Evolutionary conservation across 2,329 filamentous ascomycete genomes (phyloP).

Genomic region (Talaromyces sp.): DNA sequence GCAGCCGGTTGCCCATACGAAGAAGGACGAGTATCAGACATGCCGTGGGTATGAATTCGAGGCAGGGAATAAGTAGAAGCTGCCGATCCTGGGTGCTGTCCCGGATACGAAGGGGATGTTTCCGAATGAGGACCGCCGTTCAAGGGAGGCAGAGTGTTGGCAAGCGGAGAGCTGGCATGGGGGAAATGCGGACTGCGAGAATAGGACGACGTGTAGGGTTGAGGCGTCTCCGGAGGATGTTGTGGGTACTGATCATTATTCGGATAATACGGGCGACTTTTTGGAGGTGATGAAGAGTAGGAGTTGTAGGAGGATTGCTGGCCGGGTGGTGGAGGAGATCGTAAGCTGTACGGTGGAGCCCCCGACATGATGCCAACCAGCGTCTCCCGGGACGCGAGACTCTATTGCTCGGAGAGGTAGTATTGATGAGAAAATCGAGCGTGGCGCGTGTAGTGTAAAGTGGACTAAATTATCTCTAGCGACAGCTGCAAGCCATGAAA

Average conservation of each 20-base stretch:
- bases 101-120: slow-evolving; percentile 34
- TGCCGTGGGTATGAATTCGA: slow-evolving; percentile 35
- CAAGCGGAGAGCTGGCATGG: slow-evolving; percentile 40
- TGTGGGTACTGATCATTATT: slow-evolving; percentile 39
- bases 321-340: slow-evolving; percentile 42
- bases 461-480: slow-evolving; percentile 13
- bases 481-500: slow-evolving; percentile 17
- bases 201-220: slow-evolving; percentile 35
- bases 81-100: slow-evolving; percentile 29
- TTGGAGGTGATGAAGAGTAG: slow-evolving; percentile 41
- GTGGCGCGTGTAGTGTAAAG: not conserved
- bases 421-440: not conserved
- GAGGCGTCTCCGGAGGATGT: slow-evolving; percentile 42
- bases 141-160: slow-evolving; percentile 39
- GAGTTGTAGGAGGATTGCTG: slow-evolving; percentile 33
- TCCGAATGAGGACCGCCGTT: slow-evolving; percentile 38
- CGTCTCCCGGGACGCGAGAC: slow-evolving; percentile 24
- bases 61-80: slow-evolving; percentile 33
- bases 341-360: slow-evolving; percentile 44
- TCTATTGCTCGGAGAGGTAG: not conserved
- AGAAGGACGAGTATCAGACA: slow-evolving; percentile 36
- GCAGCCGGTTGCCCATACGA: slow-evolving; percentile 35
- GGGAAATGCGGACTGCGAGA: slow-evolving; percentile 41
- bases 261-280: slow-evolving; percentile 41
- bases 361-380: slow-evolving; percentile 39